Evolutionary conservation across 208 protist species (phyloP).

Genomic region (Angomonas deanei): DNA sequence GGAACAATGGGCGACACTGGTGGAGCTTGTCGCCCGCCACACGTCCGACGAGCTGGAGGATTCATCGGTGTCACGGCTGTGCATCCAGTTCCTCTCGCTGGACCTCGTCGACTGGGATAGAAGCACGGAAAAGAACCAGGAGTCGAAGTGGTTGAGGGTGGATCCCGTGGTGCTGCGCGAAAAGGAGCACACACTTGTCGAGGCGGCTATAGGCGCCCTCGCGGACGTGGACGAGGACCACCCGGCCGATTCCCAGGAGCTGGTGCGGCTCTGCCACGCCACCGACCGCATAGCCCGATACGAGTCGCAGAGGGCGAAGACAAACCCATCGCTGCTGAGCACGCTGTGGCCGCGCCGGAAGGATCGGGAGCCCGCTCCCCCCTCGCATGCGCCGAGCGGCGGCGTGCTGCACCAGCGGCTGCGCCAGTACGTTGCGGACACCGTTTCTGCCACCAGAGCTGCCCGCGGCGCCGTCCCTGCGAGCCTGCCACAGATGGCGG

Average conservation of each 20-base stretch:
- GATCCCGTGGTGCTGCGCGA: constrained; percentile 24
- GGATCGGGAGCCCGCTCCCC: too few relatives aligned
- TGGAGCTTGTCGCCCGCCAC: constrained; percentile 33
- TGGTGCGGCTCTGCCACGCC: constrained; percentile 3
- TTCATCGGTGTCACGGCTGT: constrained; percentile 24
- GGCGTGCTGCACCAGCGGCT: background rate
- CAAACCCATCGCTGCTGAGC: background rate
- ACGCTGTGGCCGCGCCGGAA: background rate
- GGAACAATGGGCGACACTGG: constrained; percentile 32
- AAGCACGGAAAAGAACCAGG: background rate
- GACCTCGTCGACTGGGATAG: constrained; percentile 17
- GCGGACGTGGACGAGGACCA: background rate
- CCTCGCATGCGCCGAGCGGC: background rate
- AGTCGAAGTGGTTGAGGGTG: constrained; percentile 11
- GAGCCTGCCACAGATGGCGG: background rate
- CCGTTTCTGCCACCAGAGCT: background rate
- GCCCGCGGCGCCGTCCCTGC: background rate
- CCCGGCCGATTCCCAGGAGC: background rate
- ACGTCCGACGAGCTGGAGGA: constrained; percentile 26
- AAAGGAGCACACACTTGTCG: constrained; percentile 14
- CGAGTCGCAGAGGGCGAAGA: background rate
- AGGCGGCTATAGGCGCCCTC: background rate
- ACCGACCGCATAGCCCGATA: background rate
- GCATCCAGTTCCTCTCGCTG: constrained; percentile 46
- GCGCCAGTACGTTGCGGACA: background rate